Evolutionary conservation across 495 filamentous ascomycete species (phyloP), one percentile per base, ranked within the genome.

Genomic region (Penicillium silybi): DNA sequence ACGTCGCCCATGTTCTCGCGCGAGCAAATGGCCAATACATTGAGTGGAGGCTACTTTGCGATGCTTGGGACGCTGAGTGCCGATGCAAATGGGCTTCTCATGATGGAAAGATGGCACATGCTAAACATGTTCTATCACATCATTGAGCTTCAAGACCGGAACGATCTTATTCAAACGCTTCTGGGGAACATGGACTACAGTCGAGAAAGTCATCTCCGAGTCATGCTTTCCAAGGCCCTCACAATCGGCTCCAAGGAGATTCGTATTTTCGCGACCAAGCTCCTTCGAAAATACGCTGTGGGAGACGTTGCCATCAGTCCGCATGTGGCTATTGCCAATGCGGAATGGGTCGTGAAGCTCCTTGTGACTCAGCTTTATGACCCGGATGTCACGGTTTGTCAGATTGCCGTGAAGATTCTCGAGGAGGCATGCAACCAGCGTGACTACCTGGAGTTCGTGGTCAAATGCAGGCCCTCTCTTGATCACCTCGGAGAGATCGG

Each of bases 101-200:
- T 97, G 81, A 85, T 98, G 67, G 92, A 96, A 62, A 78, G 90
- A 55, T 97, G 92, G 91, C 89, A 89, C 54, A 92, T 97, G 78
- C 86, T 96, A 64, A 97, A 97, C 67, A 97, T 97, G 89, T 92
- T 96, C 75, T 98, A 98, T 65, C 92, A 97, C 63, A 93, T 98
- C 59, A 82, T 95, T 48, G 95, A 97, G 60, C 78, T 96, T 17
- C 85, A 85, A 57, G 85, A 89, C 64, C 86, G 95, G 3, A 89
- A 92, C 41, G 93, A 98, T 62, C 77, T 98, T 39, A 88, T 96
- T 53, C 86, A 90, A 56, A 77, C 89, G 18, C 80, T 97, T 59
- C 76, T 98, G 8, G 81, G 84, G 27, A 92, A 91, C 63, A 90
- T 98, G 75, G 91, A 97, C 65, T 98, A 95, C 63, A 85, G 85